These are phyloP conservation scores for Barnettozyma hawaiiensis DNA, from an alignment of 1,139 yeast genomes.

Conservation along the genomic window DNA sequence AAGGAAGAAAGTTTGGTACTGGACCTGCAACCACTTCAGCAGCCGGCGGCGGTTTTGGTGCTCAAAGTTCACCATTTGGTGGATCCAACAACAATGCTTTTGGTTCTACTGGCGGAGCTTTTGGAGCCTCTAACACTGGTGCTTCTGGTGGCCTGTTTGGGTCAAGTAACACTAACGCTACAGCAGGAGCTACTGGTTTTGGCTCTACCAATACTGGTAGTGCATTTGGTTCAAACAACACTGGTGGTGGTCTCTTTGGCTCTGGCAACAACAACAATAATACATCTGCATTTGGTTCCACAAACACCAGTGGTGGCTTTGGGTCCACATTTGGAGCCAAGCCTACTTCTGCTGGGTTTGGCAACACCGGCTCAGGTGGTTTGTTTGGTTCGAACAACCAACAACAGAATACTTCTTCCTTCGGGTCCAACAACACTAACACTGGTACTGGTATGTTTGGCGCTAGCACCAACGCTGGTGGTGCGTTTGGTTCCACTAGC, in stretches of 20 bases:
- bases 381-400: slow-evolving; percentile 26
- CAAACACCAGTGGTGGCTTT: slow-evolving; percentile 14
- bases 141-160: slow-evolving; percentile 29
- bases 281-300: slow-evolving; percentile 25
- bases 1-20: slow-evolving; percentile 27
- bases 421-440: slow-evolving; percentile 14
- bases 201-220: slow-evolving; percentile 9
- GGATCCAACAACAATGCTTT: slow-evolving; percentile 23
- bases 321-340: slow-evolving; percentile 23
- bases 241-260: slow-evolving; percentile 28
- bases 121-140: slow-evolving; percentile 23
- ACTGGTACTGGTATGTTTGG: slow-evolving; percentile 25
- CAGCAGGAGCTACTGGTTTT: slow-evolving; percentile 19
- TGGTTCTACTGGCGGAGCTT: slow-evolving; percentile 26
- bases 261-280: slow-evolving; percentile 21
- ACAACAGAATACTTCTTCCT: slow-evolving; percentile 12
- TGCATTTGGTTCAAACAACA: slow-evolving; percentile 12
- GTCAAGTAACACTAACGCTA: slow-evolving; percentile 20
- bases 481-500: slow-evolving; percentile 27
- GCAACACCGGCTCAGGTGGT: slow-evolving; percentile 9
- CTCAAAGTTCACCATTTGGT: slow-evolving; percentile 30
- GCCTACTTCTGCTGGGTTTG: slow-evolving; percentile 16
- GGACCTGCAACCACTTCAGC: slow-evolving; percentile 11
- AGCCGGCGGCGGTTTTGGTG: slow-evolving; percentile 27
- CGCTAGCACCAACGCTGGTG: slow-evolving; percentile 18